Evolutionary conservation across 805 yeast genomes (phyloP), one percentile per base, ranked within the genome.

Genomic region (Cyberlindnera nakhonratchasimensis): DNA sequence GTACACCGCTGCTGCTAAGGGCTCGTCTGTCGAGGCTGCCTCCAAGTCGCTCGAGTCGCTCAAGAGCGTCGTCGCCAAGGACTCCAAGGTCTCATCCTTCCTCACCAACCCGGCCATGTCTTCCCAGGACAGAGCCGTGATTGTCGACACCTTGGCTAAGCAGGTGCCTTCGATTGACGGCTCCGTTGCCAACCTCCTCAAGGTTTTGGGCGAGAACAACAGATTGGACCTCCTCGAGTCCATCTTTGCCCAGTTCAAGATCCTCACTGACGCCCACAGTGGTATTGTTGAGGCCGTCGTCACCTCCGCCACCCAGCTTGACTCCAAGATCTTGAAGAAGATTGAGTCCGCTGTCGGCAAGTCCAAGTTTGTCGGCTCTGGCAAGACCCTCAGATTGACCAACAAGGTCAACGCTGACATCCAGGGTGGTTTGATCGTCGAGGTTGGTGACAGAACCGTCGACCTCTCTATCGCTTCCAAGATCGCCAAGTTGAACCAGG

Each of bases 371-470:
- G 95, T 91, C 49, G 96, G 96, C 55, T 67, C 73, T 43, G 91
- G 87, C 59, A 85, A 90, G 77, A 79, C 91, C 58, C 79, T 93
- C 67, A 83, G 84, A 74, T 72, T 93, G 57, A 70, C 79, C 56
- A 91, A 89, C 75, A 74, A 74, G 52, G 86, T 91, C 50, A 81
- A 88, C 72, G 87, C 96, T 52, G 93, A 85, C 53, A 86, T 93
- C 64, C 75, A 86, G 66, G 99, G 99, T 63, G 99, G 99, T 60
- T 79, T 93, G 66, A 72, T 93, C 56, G 96, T 93, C 47, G 96
- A 90, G 71, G 87, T 93, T 59, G 96, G 91, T 62, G 99, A 91
- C 74, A 87, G 84, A 70, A 90, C 98, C 51, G 96, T 89, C 59
- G 99, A 93, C 71, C 77, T 91, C 66, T 83, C 95, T 46, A 79